Evolutionary conservation across 2,329 filamentous ascomycete species (phyloP).

Genomic region (Lasiodiplodia sp.): DNA sequence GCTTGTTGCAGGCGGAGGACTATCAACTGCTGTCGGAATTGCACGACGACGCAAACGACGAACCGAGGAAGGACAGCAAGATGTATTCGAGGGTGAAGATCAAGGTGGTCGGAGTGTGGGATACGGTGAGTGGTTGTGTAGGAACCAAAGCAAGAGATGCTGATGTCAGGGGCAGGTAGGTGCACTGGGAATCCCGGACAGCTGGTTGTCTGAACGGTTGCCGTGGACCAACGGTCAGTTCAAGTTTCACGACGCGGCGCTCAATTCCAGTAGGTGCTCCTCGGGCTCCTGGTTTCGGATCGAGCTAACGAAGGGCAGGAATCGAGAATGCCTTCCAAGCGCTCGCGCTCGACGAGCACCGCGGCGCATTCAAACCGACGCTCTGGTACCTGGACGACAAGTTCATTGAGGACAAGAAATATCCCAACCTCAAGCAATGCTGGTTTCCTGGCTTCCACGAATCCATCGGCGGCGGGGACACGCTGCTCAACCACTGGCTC

Average conservation of each 20-base stretch:
- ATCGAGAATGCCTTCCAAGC: conserved; percentile 64
- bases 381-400: conserved; percentile 55
- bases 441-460: conserved; percentile 65
- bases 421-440: conserved; percentile 54
- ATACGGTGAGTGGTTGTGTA: conserved; percentile 50
- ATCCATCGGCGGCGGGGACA: conserved; percentile 59
- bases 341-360: conserved; percentile 61
- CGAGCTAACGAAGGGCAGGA: conserved; percentile 11
- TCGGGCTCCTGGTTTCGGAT: not conserved
- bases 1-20: not conserved
- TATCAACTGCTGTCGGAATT: not conserved
- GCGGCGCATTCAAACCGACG: conserved; percentile 59
- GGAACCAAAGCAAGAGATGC: not conserved
- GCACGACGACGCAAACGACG: not conserved
- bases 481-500: conserved; percentile 32
- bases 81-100: conserved; percentile 38
- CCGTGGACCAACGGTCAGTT: conserved; percentile 27
- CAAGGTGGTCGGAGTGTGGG: conserved; percentile 57
- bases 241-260: conserved; percentile 28
- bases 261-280: conserved; percentile 11
- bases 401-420: conserved; percentile 6
- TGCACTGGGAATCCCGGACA: conserved; percentile 13
- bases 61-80: not conserved
- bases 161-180: conserved; percentile 39
- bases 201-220: not conserved